Base-by-base conservation (phyloP, 495 filamentous ascomycete genomes). In the Tuber umbilicatum region DNA sequence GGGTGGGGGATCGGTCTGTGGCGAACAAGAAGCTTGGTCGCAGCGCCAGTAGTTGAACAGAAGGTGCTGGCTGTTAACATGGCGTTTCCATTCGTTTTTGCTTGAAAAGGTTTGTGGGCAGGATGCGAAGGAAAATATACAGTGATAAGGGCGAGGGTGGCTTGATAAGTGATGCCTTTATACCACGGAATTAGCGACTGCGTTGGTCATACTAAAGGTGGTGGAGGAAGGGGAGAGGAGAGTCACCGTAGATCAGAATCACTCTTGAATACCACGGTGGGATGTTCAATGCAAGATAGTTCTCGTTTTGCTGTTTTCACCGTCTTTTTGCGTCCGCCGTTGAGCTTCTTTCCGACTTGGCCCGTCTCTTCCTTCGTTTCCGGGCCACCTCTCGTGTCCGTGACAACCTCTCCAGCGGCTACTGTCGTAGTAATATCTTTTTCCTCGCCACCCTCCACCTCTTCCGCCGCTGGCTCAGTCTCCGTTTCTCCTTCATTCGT, bases 11-110 rank as follows among this genome's bases (percentile, higher is more conserved):
- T 64, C 55, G 27, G 27, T 35, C 16, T 64, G 55, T 35, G 55
- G 55, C 17, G 55, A 64, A 83, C 91, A 93, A 14, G 84, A 82
- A 72, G 87, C 90, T 43, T 91, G 86, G 72, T 91, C 87, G 84
- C 94, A 97, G 76, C 91, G 87, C 87, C 90, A 97, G 85, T 91
- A 92, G 69, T 89, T 85, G 19, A 93, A 86, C 68, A 89, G 87
- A 60, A 97, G 85, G 82, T 97, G 94, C 82, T 96, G 91, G 5
- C 91, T 90, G 42, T 84, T 84, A 80, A 94, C 89, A 83, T 97
- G 94, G 0, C 94, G 89, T 83, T 97, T 95, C 94, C 94, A 97
- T 82, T 97, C 94, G 80, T 96, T 97, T 83, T 97, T 97, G 55
- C 91, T 93, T 14, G 89, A 64, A 17, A 64, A 64, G 12, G 55